Percentiles rank a stretch among this genome's conserved stretches.
These are phyloP conservation scores for Pichia phayaonensis DNA, from an alignment of 805 yeast species.

Conservation along the genomic window DNA sequence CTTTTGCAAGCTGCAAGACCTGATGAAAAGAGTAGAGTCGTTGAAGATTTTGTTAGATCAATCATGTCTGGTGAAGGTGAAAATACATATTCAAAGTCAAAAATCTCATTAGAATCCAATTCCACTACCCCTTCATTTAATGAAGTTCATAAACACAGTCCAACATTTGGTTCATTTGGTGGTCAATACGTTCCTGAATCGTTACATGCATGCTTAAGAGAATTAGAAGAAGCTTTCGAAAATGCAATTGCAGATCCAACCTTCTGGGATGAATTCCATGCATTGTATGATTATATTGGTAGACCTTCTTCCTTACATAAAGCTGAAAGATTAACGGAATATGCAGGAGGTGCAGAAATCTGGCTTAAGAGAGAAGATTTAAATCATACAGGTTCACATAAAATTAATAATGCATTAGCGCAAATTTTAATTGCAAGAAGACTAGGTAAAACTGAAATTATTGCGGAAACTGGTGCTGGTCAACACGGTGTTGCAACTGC, in stretches of 20 bases:
- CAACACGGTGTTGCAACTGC: conserved; percentile 94
- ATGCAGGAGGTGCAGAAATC: conserved; percentile 91
- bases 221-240: conserved; percentile 83
- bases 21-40: conserved; percentile 55
- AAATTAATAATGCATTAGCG: conserved; percentile 77
- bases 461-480: conserved; percentile 92
- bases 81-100: conserved; percentile 19
- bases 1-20: conserved; percentile 55
- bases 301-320: conserved; percentile 90
- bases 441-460: conserved; percentile 66
- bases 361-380: conserved; percentile 98
- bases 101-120: conserved; percentile 13
- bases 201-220: conserved; percentile 80
- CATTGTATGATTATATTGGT: conserved; percentile 87
- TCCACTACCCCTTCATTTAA: conserved; percentile 29
- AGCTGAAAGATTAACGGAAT: conserved; percentile 83
- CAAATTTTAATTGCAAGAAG: conserved; percentile 75
- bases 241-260: conserved; percentile 79
- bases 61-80: conserved; percentile 56
- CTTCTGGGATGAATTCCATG: conserved; percentile 89
- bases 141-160: conserved; percentile 60
- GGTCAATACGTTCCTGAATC: conserved; percentile 99
- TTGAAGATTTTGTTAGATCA: conserved; percentile 57
- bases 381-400: conserved; percentile 85
- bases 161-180: conserved; percentile 91